These are phyloP conservation scores for Lachancea kluyveri DNA, from an alignment of 805 yeast species.

Conservation along the genomic window DNA sequence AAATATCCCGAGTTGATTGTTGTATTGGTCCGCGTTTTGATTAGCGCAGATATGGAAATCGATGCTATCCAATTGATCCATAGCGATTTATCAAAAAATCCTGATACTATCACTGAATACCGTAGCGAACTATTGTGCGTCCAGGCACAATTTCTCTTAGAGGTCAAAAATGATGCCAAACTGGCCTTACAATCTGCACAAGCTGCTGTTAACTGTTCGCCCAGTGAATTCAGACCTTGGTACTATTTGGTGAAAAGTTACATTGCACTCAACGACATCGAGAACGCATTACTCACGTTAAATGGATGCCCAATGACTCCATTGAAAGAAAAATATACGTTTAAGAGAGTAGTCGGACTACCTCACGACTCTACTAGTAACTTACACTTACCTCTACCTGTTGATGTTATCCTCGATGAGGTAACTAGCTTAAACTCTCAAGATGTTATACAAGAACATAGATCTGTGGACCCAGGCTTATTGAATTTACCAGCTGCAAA, in stretches of 20 bases:
- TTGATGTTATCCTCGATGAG: constrained; percentile 64
- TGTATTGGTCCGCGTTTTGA: constrained; percentile 27
- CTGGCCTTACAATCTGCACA: constrained; percentile 25
- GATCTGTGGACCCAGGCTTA: constrained; percentile 55
- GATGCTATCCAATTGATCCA: constrained; percentile 30
- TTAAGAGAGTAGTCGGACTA: constrained; percentile 52
- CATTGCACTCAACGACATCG: constrained; percentile 57
- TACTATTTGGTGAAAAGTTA: constrained; percentile 57
- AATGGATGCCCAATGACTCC: constrained; percentile 82
- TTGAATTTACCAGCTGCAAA: constrained; percentile 63
- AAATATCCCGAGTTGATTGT: constrained; percentile 25
- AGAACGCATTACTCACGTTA: constrained; percentile 63
- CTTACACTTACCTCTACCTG: constrained; percentile 70
- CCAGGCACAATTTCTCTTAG: constrained; percentile 25
- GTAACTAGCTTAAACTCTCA: constrained; percentile 62
- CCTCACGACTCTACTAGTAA: constrained; percentile 24
- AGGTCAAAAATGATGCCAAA: constrained; percentile 20
- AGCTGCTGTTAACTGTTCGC: constrained; percentile 52
- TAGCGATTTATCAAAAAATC: constrained; percentile 20
- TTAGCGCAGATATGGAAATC: constrained; percentile 31
- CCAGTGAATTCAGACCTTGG: constrained; percentile 76
- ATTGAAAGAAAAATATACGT: constrained; percentile 57
- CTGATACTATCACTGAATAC: constrained; percentile 11
- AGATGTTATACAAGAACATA: constrained; percentile 61
- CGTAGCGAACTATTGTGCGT: constrained; percentile 27